Conservation (phyloP, 257 asterid species). For the Nicotiana benthamiana region DNA sequence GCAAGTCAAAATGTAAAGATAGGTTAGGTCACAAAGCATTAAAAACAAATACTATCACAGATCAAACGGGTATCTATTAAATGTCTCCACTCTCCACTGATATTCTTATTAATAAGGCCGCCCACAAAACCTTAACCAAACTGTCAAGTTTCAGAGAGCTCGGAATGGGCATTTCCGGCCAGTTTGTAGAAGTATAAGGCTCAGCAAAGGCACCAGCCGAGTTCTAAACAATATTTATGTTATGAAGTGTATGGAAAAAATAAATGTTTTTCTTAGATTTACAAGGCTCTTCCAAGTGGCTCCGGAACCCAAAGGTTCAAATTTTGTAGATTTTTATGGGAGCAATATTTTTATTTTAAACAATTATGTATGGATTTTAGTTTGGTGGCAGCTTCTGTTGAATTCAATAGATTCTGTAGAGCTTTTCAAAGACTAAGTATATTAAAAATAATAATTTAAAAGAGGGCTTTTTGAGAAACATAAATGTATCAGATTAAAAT, state of each 20-base stretch:
- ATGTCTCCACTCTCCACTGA: too few species aligned
- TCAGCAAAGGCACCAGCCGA: too few species aligned
- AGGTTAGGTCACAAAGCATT: not conserved
- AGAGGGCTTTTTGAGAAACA: too few species aligned
- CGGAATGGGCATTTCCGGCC: too few species aligned
- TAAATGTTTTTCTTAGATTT: too few species aligned
- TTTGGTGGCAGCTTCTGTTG: not conserved
- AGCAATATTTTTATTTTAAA: not conserved
- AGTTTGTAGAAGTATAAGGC: too few species aligned
- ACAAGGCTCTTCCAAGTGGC: not conserved
- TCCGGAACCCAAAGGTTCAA: not conserved
- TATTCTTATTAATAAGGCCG: not conserved
- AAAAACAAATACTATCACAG: not conserved
- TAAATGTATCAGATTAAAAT: not conserved
- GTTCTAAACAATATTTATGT: too few species aligned
- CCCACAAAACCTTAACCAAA: not conserved
- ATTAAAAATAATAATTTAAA: too few species aligned
- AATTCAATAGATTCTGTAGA: not conserved
- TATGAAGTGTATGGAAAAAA: too few species aligned
- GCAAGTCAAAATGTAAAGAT: not conserved
- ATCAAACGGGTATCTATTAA: not conserved
- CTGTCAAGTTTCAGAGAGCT: not conserved
- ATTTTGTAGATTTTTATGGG: not conserved
- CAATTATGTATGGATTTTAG: not conserved
- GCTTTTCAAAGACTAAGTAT: not conserved